Evolutionary conservation across 805 yeast species (phyloP), one percentile per base, ranked within the genome.

Genomic region (Suhomyces sp.): DNA sequence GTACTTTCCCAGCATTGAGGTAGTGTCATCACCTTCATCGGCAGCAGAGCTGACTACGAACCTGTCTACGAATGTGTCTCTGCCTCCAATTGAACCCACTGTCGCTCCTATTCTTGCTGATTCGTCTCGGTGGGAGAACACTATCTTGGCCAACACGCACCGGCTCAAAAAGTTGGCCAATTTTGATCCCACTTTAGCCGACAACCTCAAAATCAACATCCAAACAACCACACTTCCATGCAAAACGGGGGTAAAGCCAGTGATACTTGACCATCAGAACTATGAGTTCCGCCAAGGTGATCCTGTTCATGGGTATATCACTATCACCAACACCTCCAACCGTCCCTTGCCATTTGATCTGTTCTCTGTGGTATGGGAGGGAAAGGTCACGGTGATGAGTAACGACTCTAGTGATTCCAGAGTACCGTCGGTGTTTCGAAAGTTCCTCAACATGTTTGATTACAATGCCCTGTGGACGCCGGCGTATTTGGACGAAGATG

Each of bases 381-480:
- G 71, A 4, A 60, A 63, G 22, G 46, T 64, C 10, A 53, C 64
- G 7, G 70, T 66, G 39, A 54, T 56, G 47, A 17, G 22, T 12
- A 59, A 64, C 20, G 64, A 58, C 39, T 53, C 53, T 13, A 53
- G 31, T 5, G 62, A 58, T 12, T 53, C 55, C 25, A 60, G 54
- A 53, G 39, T 39, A n/a, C 67, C 69, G 12, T 54, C 57, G 41
- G 56, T 63, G 5, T 63, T 60, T 53, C 59, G 60, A 56, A 66
- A 66, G 56, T 66, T 66, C 50, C 60, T 66, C 48, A 66, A 66
- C 47, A 65, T 64, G 71, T 65, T 64, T 48, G 71, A 66, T 47
- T 66, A 57, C 54, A 55, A 58, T 19, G 69, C 71, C 4, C 62
- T 66, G 25, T 66, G 71, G 69, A 64, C 69, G 0, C 69, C 68